Conservation (phyloP, 1,139 yeast species). For the Lodderomyces elongisporus region DNA sequence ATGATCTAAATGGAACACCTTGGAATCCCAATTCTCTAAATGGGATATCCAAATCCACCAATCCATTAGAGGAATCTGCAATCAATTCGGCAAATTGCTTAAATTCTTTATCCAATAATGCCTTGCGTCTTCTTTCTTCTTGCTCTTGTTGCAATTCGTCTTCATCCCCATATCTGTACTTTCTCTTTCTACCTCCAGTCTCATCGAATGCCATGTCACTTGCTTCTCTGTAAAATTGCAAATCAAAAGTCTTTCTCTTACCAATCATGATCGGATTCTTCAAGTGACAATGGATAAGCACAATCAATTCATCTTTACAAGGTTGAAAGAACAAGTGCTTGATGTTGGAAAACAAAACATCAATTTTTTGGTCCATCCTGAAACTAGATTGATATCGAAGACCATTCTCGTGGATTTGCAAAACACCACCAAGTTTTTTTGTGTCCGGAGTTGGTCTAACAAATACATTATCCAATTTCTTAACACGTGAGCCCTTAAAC, state of each 20-base stretch:
- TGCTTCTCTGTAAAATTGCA: slow-evolving; percentile 95
- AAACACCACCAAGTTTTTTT: slow-evolving; percentile 85
- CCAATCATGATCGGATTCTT: slow-evolving; percentile 94
- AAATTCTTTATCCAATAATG: slow-evolving; percentile 87
- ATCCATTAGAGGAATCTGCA: slow-evolving; percentile 78
- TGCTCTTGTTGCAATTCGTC: slow-evolving; percentile 98
- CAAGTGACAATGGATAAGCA: slow-evolving; percentile 86
- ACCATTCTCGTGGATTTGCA: slow-evolving; percentile 95
- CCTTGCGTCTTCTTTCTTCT: slow-evolving; percentile 92
- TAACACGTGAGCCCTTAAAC: slow-evolving; percentile 71
- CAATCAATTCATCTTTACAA: slow-evolving; percentile 90
- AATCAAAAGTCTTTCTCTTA: slow-evolving; percentile 90
- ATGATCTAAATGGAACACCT: slow-evolving; percentile 95
- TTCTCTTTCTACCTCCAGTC: slow-evolving; percentile 88
- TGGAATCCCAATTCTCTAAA: slow-evolving; percentile 94
- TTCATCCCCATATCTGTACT: slow-evolving; percentile 94
- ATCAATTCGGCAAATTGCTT: slow-evolving; percentile 84
- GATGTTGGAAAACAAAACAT: slow-evolving; percentile 82
- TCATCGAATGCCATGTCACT: slow-evolving; percentile 96
- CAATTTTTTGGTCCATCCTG: slow-evolving; percentile 81
- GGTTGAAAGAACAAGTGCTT: slow-evolving; percentile 95
- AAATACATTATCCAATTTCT: slow-evolving; percentile 81
- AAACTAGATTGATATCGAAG: slow-evolving; percentile 83
- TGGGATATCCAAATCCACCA: slow-evolving; percentile 86
- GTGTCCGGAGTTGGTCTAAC: slow-evolving; percentile 96